Percentiles rank a stretch among this genome's conserved stretches.
Evolutionary conservation across 495 filamentous ascomycete species (phyloP).

Genomic region (Aspergillus diversus): DNA sequence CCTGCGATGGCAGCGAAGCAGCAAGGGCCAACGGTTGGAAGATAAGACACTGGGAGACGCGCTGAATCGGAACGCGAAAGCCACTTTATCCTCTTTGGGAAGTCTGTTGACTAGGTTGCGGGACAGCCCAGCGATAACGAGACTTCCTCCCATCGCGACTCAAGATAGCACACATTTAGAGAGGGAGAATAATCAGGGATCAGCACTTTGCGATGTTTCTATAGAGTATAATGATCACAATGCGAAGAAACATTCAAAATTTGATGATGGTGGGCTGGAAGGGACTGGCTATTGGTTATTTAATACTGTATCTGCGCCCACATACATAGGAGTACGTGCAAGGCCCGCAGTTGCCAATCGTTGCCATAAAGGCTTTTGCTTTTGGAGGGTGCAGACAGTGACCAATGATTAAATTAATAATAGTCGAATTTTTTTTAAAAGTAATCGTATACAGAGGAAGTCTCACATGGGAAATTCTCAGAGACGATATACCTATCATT

Average conservation of each 20-base stretch:
- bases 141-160: neutral
- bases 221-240: neutral
- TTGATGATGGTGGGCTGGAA: neutral
- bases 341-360: neutral
- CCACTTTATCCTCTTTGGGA: conserved; percentile 54
- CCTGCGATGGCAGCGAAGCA: conserved; percentile 9
- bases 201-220: neutral
- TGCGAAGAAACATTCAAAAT: neutral
- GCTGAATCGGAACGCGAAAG: conserved; percentile 33
- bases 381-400: no score
- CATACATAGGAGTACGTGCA: neutral
- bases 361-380: neutral
- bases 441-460: no score
- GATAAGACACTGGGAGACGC: conserved; percentile 32
- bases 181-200: neutral
- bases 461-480: no score
- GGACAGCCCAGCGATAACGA: conserved; percentile 5
- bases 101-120: conserved; percentile 42
- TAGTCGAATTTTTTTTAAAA: no score
- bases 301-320: neutral
- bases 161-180: neutral
- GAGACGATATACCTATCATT: no score
- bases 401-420: neutral
- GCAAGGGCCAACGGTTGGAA: conserved; percentile 23
- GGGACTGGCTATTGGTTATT: neutral